These are phyloP conservation scores for Cladophialophora psammophila DNA, from an alignment of 2,329 filamentous ascomycete species.

Conservation along the genomic window DNA sequence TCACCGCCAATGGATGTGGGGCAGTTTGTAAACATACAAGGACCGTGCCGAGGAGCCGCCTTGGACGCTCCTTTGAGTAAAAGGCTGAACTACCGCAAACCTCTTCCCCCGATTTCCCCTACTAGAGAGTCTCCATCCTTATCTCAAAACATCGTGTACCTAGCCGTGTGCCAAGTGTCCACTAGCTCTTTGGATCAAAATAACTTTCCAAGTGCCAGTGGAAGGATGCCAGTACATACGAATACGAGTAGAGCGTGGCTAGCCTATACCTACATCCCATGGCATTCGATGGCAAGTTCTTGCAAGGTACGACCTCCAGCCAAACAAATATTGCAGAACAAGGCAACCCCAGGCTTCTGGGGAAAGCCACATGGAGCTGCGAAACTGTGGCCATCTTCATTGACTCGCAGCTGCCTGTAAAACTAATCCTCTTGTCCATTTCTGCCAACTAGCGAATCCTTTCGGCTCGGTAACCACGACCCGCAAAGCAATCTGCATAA, in stretches of 20 bases:
- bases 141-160: neutral
- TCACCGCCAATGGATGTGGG: too few species aligned
- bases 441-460: neutral
- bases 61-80: neutral
- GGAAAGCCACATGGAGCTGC: neutral
- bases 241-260: neutral
- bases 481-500: conserved; percentile 5
- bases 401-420: neutral
- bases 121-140: neutral
- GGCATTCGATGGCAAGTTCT: neutral
- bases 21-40: too few species aligned
- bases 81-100: neutral
- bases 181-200: neutral
- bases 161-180: neutral
- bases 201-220: neutral
- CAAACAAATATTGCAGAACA: neutral
- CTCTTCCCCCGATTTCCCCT: neutral
- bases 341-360: neutral
- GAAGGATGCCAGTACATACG: neutral
- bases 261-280: neutral
- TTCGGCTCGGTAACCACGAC: neutral
- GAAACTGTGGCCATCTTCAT: neutral
- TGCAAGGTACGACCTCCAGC: neutral
- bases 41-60: neutral
- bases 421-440: neutral